Conservation (phyloP, 306 rosid species). For the Corylus americana region DNA sequence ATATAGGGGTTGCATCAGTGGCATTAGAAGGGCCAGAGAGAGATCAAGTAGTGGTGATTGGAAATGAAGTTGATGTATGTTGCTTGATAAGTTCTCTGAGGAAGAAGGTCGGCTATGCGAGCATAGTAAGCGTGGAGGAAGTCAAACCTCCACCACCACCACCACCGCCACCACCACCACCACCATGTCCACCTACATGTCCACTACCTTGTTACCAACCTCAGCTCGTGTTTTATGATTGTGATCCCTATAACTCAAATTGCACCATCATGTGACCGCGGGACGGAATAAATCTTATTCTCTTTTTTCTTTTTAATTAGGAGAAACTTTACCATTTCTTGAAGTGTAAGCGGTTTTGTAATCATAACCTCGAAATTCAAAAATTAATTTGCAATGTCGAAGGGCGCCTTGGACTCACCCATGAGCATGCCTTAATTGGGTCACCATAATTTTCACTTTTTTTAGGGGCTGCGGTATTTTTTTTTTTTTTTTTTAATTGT, state of each 20-base stretch:
- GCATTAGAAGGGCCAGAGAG: constrained; percentile 31
- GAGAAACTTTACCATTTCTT: too few species aligned
- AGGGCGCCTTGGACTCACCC: too few species aligned
- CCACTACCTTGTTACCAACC: neutral
- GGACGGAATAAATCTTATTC: too few species aligned
- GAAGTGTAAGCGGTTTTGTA: too few species aligned
- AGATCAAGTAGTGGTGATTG: constrained; percentile 44
- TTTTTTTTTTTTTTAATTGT: too few species aligned
- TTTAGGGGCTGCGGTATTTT: too few species aligned
- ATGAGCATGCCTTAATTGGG: too few species aligned
- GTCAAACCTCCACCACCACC: constrained; percentile 11
- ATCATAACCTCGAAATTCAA: too few species aligned
- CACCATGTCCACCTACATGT: neutral
- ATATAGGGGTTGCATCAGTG: constrained; percentile 43
- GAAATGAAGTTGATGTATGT: constrained; percentile 55
- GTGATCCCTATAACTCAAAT: neutral
- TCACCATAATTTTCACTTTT: too few species aligned
- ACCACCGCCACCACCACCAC: neutral
- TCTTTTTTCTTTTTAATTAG: too few species aligned
- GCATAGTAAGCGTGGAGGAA: constrained; percentile 40
- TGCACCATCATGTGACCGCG: neutral
- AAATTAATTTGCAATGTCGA: too few species aligned
- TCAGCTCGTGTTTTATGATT: neutral
- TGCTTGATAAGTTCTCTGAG: constrained; percentile 40
- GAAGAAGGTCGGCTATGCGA: constrained; percentile 45